These are phyloP conservation scores for Curvularia verruculosa DNA, from an alignment of 2,329 filamentous ascomycete genomes.

Conservation along the genomic window DNA sequence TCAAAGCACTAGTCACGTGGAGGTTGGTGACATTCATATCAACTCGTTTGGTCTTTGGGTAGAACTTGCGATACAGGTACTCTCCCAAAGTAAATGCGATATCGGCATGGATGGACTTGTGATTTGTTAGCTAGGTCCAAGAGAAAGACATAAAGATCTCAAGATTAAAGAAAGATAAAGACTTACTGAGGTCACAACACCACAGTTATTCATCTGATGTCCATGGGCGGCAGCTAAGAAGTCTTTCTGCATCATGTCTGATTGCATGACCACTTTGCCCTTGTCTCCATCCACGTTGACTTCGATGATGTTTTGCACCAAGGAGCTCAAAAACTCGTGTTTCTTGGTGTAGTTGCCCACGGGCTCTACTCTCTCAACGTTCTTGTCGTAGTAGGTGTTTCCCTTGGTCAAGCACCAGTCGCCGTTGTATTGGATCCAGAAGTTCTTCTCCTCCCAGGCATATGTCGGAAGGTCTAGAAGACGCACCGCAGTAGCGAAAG, in stretches of 20 bases:
- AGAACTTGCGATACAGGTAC: constrained; percentile 29
- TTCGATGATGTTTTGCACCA: constrained; percentile 3
- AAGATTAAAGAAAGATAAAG: neutral
- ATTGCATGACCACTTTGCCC: constrained; percentile 17
- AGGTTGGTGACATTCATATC: constrained; percentile 1
- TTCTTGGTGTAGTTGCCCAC: constrained; percentile 2
- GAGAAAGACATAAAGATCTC: neutral
- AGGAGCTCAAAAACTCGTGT: neutral
- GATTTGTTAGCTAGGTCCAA: constrained; percentile 16
- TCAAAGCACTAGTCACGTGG: neutral
- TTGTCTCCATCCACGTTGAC: neutral
- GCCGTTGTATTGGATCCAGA: constrained; percentile 45
- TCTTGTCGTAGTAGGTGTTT: constrained; percentile 18
- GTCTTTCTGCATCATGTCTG: constrained; percentile 14
- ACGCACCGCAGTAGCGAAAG: constrained; percentile 54
- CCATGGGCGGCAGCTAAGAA: constrained; percentile 27
- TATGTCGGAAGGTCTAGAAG: constrained; percentile 61
- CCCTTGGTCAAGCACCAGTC: constrained; percentile 37
- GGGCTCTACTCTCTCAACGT: neutral
- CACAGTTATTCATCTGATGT: constrained; percentile 9
- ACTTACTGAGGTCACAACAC: constrained; percentile 40
- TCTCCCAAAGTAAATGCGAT: constrained; percentile 61
- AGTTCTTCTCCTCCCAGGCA: constrained; percentile 44
- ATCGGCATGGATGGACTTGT: constrained; percentile 52
- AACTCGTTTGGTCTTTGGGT: neutral